Evolutionary conservation across 352 stramenopile genomes (phyloP).

Genomic region (Elongisporangium anandrum): DNA sequence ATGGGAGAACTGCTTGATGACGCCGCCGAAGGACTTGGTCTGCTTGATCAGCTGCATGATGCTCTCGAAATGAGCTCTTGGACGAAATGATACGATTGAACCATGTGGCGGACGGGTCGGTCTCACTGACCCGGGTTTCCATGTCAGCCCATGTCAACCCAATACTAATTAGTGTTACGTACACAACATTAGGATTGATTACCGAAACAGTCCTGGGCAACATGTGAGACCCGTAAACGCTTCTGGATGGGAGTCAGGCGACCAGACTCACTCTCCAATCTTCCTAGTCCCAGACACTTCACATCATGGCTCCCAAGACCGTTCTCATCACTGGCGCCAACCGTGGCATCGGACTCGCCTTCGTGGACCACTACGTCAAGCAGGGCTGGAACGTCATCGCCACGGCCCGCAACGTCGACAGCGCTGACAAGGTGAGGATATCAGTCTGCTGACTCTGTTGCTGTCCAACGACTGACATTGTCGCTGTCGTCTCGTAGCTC

Average conservation of each 20-base stretch:
- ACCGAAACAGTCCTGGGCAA: not conserved
- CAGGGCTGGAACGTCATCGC: constrained; percentile 45
- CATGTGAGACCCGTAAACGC: not conserved
- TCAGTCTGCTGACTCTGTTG: not conserved
- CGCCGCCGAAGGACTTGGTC: constrained; percentile 66
- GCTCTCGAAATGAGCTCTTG: not conserved
- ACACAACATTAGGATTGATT: not conserved
- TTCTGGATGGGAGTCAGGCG: too few relatives aligned
- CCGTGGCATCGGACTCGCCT: constrained; percentile 40
- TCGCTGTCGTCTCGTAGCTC: not conserved
- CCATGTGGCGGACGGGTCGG: not conserved
- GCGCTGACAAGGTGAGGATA: constrained; percentile 12
- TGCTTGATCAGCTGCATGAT: constrained; percentile 80
- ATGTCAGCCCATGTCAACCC: not conserved
- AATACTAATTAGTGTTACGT: not conserved
- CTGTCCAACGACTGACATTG: too few relatives aligned
- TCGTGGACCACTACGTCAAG: constrained; percentile 35
- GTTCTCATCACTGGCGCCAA: constrained; percentile 49
- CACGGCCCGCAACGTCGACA: constrained; percentile 33
- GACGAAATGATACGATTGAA: not conserved
- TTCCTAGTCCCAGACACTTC: not conserved
- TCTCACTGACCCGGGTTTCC: not conserved
- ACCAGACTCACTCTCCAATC: not conserved
- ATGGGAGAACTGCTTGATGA: constrained; percentile 85
- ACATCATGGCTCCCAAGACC: constrained; percentile 18